Evolutionary conservation across 129 eudicot species (phyloP).

Genomic region (Smallanthus sonchifolius): DNA sequence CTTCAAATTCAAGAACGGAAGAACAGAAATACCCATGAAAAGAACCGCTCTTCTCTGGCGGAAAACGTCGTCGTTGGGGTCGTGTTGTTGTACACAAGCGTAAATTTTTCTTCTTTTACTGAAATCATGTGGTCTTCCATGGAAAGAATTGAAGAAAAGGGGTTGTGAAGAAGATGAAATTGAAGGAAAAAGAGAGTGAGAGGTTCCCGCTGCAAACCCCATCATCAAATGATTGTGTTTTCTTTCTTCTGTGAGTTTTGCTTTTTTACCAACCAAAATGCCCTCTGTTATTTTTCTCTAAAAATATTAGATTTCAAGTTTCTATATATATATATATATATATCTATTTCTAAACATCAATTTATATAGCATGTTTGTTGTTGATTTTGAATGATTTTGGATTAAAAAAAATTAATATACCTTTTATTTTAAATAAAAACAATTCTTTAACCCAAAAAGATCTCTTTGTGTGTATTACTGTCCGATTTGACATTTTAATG

Average conservation of each 20-base stretch:
- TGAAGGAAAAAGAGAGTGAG: constrained; percentile 23
- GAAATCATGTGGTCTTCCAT: constrained; percentile 29
- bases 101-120: constrained; percentile 29
- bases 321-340: too few relatives aligned
- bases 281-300: too few relatives aligned
- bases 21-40: constrained; percentile 58
- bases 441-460: too few relatives aligned
- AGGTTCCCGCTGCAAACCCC: constrained; percentile 48
- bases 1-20: constrained; percentile 57
- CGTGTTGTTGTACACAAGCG: constrained; percentile 40
- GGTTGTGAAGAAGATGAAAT: constrained; percentile 36
- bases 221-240: constrained; percentile 10
- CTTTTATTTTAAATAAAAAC: too few relatives aligned
- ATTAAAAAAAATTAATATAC: too few relatives aligned
- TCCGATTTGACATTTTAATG: too few relatives aligned
- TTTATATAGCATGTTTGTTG: too few relatives aligned
- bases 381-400: too few relatives aligned
- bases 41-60: constrained; percentile 52
- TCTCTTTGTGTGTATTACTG: too few relatives aligned
- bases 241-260: background rate
- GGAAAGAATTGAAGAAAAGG: constrained; percentile 21
- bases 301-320: too few relatives aligned
- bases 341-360: too few relatives aligned
- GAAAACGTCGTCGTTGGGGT: constrained; percentile 25
- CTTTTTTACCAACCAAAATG: background rate